These are phyloP conservation scores for Mallotus japonicus DNA, from an alignment of 441 rosid genomes.

Conservation along the genomic window DNA sequence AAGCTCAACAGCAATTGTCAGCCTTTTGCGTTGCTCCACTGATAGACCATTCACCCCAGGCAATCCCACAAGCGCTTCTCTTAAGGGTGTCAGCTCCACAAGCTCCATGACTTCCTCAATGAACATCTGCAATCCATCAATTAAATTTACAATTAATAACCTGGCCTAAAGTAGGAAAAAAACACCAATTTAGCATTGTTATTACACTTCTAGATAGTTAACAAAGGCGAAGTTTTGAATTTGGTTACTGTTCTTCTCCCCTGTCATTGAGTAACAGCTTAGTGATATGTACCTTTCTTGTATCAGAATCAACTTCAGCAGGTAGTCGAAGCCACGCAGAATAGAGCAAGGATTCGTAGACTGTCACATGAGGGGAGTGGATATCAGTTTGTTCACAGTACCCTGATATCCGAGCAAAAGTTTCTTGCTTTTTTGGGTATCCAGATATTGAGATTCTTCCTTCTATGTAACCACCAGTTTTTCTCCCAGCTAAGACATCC, in stretches of 20 bases:
- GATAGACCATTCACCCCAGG: constrained; percentile 66
- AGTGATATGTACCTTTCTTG: constrained; percentile 42
- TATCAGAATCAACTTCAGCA: constrained; percentile 43
- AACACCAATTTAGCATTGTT: neutral
- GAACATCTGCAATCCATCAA: constrained; percentile 45
- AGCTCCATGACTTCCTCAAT: constrained; percentile 76
- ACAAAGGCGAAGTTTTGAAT: too few species aligned
- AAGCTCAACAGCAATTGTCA: constrained; percentile 69
- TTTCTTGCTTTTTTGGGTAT: constrained; percentile 67
- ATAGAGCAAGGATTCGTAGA: constrained; percentile 55
- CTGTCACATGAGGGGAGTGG: constrained; percentile 76
- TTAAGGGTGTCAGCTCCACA: constrained; percentile 53
- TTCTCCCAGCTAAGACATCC: constrained; percentile 78
- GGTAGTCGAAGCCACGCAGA: constrained; percentile 74
- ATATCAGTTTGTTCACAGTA: constrained; percentile 76
- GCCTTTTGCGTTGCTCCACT: constrained; percentile 64
- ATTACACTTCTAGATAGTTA: too few species aligned
- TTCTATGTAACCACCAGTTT: constrained; percentile 61
- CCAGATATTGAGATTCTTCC: constrained; percentile 62
- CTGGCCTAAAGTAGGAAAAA: neutral
- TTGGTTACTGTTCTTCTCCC: too few species aligned
- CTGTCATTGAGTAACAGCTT: too few species aligned
- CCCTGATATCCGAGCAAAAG: constrained; percentile 68
- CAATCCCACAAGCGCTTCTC: constrained; percentile 63
- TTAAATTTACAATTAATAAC: constrained; percentile 1